Evolutionary conservation across 2,329 filamentous ascomycete species (phyloP), one percentile per base, ranked within the genome.

Genomic region (Venturiaceae sp.): DNA sequence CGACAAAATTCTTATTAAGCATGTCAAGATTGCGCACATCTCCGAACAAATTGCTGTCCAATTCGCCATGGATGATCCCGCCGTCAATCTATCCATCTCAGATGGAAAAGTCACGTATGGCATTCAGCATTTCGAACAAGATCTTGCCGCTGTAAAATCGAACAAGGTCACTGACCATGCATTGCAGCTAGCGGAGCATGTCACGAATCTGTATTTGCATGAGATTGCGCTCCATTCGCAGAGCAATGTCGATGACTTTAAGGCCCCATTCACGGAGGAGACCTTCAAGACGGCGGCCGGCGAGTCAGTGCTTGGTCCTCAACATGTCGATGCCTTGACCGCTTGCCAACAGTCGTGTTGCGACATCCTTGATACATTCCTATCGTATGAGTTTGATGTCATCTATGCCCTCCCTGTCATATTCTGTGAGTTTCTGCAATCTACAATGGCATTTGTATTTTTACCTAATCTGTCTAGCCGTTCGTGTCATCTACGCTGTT

Each of bases 21-120:
- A 83, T 68, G 75, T 82, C 53, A 82, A 78, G 62, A 73, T 84
- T 58, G 80, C 79, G 19, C 79, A 78, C 58, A 80, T 83, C 62
- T 79, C 78, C 36, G 81, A 84, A 63, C 78, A 82, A 62, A 77
- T 83, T 36, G 78, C 77, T 2, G 72, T 76, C 21, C 75, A 80
- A 47, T 83, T 84, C 62, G 75, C 76, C 46, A 82, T 83, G 77
- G 78, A 80, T 60, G 77, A 81, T 61, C 71, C 77, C 5, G 75
- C 74, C 1, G 72, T 75, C 5, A 76, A 72, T 56, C 74, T 83
- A 8, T 76, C 73, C 61, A 79, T 83, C 50, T 74, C 78, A 0
- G 81, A 84, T 62, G 72, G 75, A 1, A 79, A 80, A 62, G 77
- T 83, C 8, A 77, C 80, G 36, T 80, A 80, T 61, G 74, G 77